phyloP scores from a whole-genome alignment of 2,329 filamentous ascomycete species.

The Bipolaris zeicola region DNA sequence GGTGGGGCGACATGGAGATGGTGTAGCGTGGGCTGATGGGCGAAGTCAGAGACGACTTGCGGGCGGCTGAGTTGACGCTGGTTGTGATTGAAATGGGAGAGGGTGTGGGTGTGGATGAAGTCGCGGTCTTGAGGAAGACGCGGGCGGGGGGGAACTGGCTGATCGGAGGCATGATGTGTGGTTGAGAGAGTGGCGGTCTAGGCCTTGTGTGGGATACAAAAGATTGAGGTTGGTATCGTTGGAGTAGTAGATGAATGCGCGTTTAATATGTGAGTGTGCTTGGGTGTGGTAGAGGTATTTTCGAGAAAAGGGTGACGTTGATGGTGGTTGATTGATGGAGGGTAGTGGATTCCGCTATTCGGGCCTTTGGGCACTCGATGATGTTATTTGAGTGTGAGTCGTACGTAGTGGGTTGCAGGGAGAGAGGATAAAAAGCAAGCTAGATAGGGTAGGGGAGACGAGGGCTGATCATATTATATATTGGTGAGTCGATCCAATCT shows the following conservation, averaged over 20 bases:
- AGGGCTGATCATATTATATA: neutral
- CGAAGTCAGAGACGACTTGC: conserved; percentile 15
- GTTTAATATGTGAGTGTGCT: too few relatives aligned
- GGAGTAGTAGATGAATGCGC: neutral
- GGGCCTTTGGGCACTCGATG: neutral
- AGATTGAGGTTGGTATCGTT: neutral
- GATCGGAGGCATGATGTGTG: conserved; percentile 36
- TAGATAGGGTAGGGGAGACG: neutral
- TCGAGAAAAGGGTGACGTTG: too few relatives aligned
- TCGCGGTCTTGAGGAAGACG: conserved; percentile 35
- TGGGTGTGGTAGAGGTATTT: too few relatives aligned
- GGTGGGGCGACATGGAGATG: conserved; percentile 19
- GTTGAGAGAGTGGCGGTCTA: too few relatives aligned
- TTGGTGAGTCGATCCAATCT: neutral
- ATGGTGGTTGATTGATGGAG: too few relatives aligned
- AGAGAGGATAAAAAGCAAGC: neutral
- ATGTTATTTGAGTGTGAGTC: neutral
- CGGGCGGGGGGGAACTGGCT: conserved; percentile 42
- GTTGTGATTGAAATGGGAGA: conserved; percentile 8
- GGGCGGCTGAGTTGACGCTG: neutral
- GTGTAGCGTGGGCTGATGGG: conserved; percentile 23
- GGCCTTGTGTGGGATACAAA: neutral
- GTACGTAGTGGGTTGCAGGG: neutral
- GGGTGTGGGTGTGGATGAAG: conserved; percentile 7
- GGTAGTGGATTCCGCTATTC: too few relatives aligned